A percentile compares a stretch with the other conserved stretches of the same genome.
These are phyloP conservation scores for Kluyveromyces sp. DNA, from an alignment of 1,139 yeast species.

Conservation along the genomic window DNA sequence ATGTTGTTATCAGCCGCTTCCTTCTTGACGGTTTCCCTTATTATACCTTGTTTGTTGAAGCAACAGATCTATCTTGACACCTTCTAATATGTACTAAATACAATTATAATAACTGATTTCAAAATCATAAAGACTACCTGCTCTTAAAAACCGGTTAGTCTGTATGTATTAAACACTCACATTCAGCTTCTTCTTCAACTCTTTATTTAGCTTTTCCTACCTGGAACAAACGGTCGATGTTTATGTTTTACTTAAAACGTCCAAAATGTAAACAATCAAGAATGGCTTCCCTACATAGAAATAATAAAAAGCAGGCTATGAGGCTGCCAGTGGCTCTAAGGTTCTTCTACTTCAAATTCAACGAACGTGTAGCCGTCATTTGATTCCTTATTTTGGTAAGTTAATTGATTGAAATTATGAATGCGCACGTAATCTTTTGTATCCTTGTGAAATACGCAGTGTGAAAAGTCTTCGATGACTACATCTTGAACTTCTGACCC, in stretches of 20 bases:
- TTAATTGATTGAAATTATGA: slow-evolving; percentile 15
- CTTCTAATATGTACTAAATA: no score
- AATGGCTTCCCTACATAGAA: background rate
- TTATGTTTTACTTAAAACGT: slow-evolving; percentile 4
- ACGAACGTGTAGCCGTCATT: background rate
- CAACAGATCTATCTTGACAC: no score
- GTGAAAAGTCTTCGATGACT: slow-evolving; percentile 16
- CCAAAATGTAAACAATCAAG: background rate
- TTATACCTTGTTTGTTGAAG: no score
- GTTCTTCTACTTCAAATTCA: background rate
- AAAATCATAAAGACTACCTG: no score
- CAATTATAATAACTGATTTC: no score
- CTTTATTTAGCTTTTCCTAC: no score
- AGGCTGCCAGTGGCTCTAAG: background rate
- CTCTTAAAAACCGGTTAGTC: background rate
- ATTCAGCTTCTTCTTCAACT: background rate
- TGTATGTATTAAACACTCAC: background rate
- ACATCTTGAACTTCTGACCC: slow-evolving; percentile 13
- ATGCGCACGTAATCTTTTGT: slow-evolving; percentile 5
- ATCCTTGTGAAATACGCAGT: slow-evolving; percentile 14
- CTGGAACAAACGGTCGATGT: background rate
- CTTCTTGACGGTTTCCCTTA: no score
- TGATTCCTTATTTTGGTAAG: background rate
- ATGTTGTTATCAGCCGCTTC: background rate
- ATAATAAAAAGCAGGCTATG: background rate